phyloP scores from a whole-genome alignment of 495 filamentous ascomycete genomes.

The Penicillium bialowiezense region DNA sequence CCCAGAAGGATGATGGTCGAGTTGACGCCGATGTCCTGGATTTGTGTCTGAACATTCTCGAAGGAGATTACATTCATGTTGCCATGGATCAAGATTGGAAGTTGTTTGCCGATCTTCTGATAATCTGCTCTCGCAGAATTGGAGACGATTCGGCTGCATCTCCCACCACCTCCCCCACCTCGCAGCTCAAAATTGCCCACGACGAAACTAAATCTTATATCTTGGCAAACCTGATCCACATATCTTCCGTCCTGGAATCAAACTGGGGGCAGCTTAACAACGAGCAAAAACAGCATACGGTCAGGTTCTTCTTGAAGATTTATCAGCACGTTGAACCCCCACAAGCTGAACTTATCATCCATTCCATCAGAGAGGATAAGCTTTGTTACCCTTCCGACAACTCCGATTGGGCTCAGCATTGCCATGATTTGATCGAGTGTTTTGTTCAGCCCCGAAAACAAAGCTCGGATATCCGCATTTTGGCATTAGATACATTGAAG shows the following conservation, averaged over 20 bases:
- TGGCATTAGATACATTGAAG: slow-evolving; percentile 63
- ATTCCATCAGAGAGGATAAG: slow-evolving; percentile 36
- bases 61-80: slow-evolving; percentile 34
- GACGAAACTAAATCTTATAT: slow-evolving; percentile 42
- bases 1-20: slow-evolving; percentile 48
- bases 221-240: slow-evolving; percentile 36
- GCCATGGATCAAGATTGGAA: slow-evolving; percentile 37
- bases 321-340: slow-evolving; percentile 40
- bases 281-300: slow-evolving; percentile 37
- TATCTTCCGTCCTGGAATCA: slow-evolving; percentile 37
- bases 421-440: slow-evolving; percentile 56
- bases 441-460: slow-evolving; percentile 65
- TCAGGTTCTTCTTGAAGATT: slow-evolving; percentile 37
- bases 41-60: slow-evolving; percentile 39
- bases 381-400: slow-evolving; percentile 68
- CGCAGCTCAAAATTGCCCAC: slow-evolving; percentile 22
- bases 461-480: slow-evolving; percentile 62
- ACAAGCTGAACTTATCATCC: slow-evolving; percentile 43
- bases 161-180: slow-evolving; percentile 14
- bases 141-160: slow-evolving; percentile 26
- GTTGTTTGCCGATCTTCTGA: slow-evolving; percentile 43
- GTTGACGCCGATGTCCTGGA: slow-evolving; percentile 57
- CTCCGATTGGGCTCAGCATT: slow-evolving; percentile 62
- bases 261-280: slow-evolving; percentile 40
- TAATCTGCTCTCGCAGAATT: slow-evolving; percentile 66